These are phyloP conservation scores for Phylloporus rhodoxanthus DNA, from an alignment of 768 basidiomycete species.

Conservation along the genomic window DNA sequence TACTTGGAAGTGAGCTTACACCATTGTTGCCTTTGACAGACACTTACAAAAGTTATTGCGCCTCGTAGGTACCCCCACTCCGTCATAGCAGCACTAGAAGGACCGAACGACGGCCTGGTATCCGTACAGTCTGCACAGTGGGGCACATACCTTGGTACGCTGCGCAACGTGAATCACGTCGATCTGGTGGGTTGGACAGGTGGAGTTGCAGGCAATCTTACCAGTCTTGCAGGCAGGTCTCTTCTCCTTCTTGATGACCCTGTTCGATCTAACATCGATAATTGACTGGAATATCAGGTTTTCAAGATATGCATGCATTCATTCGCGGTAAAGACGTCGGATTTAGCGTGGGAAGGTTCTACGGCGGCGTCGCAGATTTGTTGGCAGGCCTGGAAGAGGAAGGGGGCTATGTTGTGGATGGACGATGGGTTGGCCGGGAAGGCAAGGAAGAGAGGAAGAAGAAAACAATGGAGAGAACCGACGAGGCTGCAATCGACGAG, in stretches of 20 bases:
- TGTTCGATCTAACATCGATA: neutral
- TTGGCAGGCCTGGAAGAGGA: conserved; percentile 74
- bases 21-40: neutral
- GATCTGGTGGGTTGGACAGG: conserved; percentile 89
- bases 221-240: conserved; percentile 17
- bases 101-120: conserved; percentile 92
- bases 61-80: conserved; percentile 57
- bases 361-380: conserved; percentile 75
- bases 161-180: conserved; percentile 85
- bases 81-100: conserved; percentile 80
- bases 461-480: neutral
- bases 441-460: conserved; percentile 15
- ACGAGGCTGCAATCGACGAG: conserved; percentile 1
- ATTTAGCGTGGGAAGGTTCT: conserved; percentile 90
- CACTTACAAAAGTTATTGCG: neutral
- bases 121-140: conserved; percentile 83
- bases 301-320: conserved; percentile 85
- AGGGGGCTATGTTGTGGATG: conserved; percentile 27
- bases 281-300: conserved; percentile 7
- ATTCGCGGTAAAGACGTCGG: conserved; percentile 85
- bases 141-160: conserved; percentile 95
- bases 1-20: conserved; percentile 59
- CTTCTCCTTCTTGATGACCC: neutral
- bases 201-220: conserved; percentile 25
- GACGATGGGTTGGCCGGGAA: conserved; percentile 18